Base-by-base conservation (phyloP, 352 stramenopile genomes). In the Globisporangium camurandrum region DNA sequence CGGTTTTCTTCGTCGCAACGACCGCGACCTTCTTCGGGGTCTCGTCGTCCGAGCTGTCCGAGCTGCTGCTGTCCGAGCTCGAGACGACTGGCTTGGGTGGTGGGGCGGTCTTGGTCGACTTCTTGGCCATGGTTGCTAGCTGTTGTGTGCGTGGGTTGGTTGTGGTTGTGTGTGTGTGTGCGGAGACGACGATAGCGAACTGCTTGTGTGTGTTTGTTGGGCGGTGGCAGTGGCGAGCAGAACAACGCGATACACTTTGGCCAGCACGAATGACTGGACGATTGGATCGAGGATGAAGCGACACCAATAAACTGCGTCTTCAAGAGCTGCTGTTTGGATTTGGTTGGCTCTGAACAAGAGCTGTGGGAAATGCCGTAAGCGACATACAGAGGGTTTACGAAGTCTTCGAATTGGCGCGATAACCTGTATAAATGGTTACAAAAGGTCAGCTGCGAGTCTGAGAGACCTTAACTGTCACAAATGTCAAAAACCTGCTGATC, bases 31-130 rank as follows among this genome's bases (percentile, higher is more conserved):
- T 73, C 67, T 75, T 73, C 11, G 62, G 48, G 40, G 49, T 62
- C 59, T 78, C 61, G 37, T 75, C 66, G 23, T 50, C 64, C 57
- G 62, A 73, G 46, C 59, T 71, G 52, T 77, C 67, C 26, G 60
- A 69, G 31, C 57, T 69, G 27, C 56, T 68, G 54, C 59, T 69
- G 49, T 58, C 57, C 37, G 56, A 66, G 58, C 58, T 68, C 46
- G 49, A 62, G 43, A 56, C n/a, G n/a, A n/a, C 64, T 19, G 57
- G 61, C 61, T 73, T 74, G 28, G 54, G 60, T 46, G 51, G 28
- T 40, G 51, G 51, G 22, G 26, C 36, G 33, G 49, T 51, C 44
- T 57, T 57, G 34, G 65, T 58, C 48, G 59, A 47, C 44, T 75
- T 75, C 66, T 75, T 75, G 23, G 59, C 66, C 62, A 75, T 71